Evolutionary conservation across 495 filamentous ascomycete species (phyloP).

Genomic region (Penicillium salamii): DNA sequence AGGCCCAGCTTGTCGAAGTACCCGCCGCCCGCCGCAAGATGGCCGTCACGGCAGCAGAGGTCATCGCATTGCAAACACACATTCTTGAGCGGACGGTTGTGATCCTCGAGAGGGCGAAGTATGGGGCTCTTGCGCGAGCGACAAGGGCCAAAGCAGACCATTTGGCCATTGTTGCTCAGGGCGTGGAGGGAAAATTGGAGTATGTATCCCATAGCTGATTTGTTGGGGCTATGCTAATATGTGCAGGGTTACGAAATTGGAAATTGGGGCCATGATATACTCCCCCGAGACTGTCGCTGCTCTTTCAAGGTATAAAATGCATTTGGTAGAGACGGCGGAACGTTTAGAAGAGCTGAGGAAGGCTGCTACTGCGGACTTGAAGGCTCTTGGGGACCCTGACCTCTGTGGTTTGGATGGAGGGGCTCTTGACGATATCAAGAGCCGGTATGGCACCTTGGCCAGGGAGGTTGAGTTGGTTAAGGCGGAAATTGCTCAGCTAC

Average conservation of each 20-base stretch:
- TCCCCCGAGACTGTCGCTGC: constrained; percentile 56
- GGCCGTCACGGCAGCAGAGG: constrained; percentile 36
- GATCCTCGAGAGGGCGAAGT: constrained; percentile 57
- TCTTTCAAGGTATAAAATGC: constrained; percentile 52
- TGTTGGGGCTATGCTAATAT: not conserved
- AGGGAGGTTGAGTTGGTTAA: constrained; percentile 53
- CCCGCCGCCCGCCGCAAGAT: constrained; percentile 33
- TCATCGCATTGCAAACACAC: constrained; percentile 30
- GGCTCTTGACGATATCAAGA: constrained; percentile 55
- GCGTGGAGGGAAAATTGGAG: constrained; percentile 51
- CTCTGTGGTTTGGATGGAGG: constrained; percentile 11
- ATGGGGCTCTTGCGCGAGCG: constrained; percentile 60
- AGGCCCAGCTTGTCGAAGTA: constrained; percentile 30
- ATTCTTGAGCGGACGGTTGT: constrained; percentile 41
- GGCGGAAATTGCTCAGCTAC: constrained; percentile 55
- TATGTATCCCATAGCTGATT: constrained; percentile 25
- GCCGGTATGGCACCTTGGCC: constrained; percentile 55
- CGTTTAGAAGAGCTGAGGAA: constrained; percentile 45
- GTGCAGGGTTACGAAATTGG: constrained; percentile 39
- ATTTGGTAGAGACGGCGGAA: constrained; percentile 50
- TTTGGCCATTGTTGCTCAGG: constrained; percentile 57
- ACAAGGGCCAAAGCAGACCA: constrained; percentile 54
- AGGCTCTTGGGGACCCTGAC: constrained; percentile 50
- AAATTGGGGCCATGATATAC: constrained; percentile 48
- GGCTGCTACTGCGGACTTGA: constrained; percentile 47